Evolutionary conservation across 139 green algal species (phyloP).

Genomic region (Chloropicon primus): DNA sequence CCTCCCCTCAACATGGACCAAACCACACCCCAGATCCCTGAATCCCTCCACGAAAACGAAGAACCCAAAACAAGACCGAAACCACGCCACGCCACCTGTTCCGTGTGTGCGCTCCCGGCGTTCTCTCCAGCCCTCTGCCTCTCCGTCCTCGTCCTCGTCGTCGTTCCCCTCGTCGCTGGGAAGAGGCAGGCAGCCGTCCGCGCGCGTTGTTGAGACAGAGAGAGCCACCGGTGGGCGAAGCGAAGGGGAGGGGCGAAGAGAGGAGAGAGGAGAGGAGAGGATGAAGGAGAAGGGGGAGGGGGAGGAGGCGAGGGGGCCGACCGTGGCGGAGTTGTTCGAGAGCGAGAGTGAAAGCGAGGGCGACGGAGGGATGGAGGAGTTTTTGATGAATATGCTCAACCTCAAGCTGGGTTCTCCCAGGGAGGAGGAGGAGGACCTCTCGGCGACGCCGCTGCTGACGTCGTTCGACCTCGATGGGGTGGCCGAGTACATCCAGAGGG

Average conservation of each 20-base stretch:
- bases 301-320: not conserved
- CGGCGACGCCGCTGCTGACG: not conserved
- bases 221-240: too few relatives aligned
- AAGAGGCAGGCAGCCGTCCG: too few relatives aligned
- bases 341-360: not conserved
- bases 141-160: too few relatives aligned
- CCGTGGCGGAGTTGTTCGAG: not conserved
- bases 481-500: slow-evolving; percentile 7
- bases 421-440: not conserved
- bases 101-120: too few relatives aligned
- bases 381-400: not conserved
- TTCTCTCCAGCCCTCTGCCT: too few relatives aligned
- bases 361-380: not conserved
- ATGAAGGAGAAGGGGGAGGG: not conserved
- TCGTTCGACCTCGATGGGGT: slow-evolving; percentile 13
- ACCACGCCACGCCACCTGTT: too few relatives aligned
- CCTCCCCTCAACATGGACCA: too few relatives aligned
- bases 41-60: too few relatives aligned
- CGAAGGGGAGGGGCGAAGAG: not conserved
- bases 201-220: too few relatives aligned
- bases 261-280: not conserved
- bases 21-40: too few relatives aligned
- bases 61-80: too few relatives aligned
- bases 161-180: too few relatives aligned
- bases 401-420: not conserved